These are phyloP conservation scores for Microbotryomycetes sp. DNA, from an alignment of 1,284 basidiomycete species.

Conservation along the genomic window DNA sequence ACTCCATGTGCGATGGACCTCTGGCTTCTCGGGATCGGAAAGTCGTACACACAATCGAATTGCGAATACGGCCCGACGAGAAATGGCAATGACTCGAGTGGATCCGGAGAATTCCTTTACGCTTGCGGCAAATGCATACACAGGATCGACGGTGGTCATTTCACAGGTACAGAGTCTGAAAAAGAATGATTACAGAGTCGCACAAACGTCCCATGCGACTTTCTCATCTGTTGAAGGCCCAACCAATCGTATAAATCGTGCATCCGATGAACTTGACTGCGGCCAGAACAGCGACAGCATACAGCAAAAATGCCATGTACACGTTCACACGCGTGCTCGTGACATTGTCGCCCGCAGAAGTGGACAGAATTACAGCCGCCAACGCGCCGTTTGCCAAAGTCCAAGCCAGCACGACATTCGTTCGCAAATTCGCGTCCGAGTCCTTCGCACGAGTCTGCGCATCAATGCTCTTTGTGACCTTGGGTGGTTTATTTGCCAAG, in stretches of 20 bases:
- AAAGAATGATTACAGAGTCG: no score
- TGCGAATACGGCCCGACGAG: no score
- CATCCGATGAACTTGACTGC: constrained; percentile 76
- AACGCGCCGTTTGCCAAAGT: constrained; percentile 71
- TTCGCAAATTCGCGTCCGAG: constrained; percentile 78
- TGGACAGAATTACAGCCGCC: constrained; percentile 61
- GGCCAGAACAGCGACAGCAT: constrained; percentile 68
- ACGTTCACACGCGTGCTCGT: constrained; percentile 48
- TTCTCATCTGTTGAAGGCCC: constrained; percentile 53
- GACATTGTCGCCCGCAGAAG: constrained; percentile 19
- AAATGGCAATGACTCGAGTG: no score
- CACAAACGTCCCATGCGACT: no score
- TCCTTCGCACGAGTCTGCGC: constrained; percentile 68
- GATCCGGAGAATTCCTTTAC: no score
- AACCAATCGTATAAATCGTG: constrained; percentile 65
- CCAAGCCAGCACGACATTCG: constrained; percentile 76
- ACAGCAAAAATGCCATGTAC: constrained; percentile 73
- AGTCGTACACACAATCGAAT: no score
- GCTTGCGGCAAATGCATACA: no score
- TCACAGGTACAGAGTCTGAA: no score
- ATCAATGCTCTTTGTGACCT: constrained; percentile 56
- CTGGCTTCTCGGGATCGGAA: no score
- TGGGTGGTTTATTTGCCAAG: constrained; percentile 62
- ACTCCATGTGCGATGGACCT: no score
- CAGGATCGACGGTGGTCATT: no score